Percentiles rank a stretch among this genome's conserved stretches.
Conservation (phyloP, 441 rosid genomes). For the Gossypium gossypioides region DNA sequence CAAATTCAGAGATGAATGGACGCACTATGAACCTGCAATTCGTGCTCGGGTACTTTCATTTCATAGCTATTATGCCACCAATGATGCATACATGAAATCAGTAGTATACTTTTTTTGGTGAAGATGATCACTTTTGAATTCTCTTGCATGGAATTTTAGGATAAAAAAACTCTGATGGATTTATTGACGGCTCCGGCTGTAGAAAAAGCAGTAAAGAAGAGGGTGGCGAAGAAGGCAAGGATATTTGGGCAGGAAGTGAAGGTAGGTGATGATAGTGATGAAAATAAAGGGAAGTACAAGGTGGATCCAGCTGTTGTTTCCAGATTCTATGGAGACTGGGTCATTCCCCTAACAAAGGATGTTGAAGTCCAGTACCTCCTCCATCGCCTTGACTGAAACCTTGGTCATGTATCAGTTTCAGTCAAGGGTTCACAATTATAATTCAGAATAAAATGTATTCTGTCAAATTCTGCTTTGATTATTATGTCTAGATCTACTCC, state of each 20-base stretch:
- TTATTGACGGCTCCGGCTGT: conserved; percentile 53
- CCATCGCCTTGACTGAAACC: conserved; percentile 51
- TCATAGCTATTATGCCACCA: neutral
- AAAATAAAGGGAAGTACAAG: conserved; percentile 26
- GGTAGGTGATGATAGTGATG: conserved; percentile 11
- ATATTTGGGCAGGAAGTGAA: conserved; percentile 59
- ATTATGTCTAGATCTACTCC: no score
- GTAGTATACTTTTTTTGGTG: neutral
- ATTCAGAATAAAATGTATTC: no score
- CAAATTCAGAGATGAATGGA: conserved; percentile 56
- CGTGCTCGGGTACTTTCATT: conserved; percentile 46
- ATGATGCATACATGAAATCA: neutral
- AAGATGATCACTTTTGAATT: neutral
- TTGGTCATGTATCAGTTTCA: neutral
- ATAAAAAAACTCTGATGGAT: conserved; percentile 54
- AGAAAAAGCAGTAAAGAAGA: conserved; percentile 69
- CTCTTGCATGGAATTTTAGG: conserved; percentile 31
- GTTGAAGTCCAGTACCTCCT: conserved; percentile 80
- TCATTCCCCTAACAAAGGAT: conserved; percentile 67
- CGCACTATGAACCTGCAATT: conserved; percentile 60
- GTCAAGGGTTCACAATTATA: no score
- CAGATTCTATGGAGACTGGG: conserved; percentile 69
- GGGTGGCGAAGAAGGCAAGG: conserved; percentile 66
- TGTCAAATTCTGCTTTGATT: no score
- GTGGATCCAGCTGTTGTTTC: conserved; percentile 54